Evolutionary conservation across 116 monocot genomes (phyloP), one percentile per base, ranked within the genome.

Genomic region (Dioscorea cayenensis): DNA sequence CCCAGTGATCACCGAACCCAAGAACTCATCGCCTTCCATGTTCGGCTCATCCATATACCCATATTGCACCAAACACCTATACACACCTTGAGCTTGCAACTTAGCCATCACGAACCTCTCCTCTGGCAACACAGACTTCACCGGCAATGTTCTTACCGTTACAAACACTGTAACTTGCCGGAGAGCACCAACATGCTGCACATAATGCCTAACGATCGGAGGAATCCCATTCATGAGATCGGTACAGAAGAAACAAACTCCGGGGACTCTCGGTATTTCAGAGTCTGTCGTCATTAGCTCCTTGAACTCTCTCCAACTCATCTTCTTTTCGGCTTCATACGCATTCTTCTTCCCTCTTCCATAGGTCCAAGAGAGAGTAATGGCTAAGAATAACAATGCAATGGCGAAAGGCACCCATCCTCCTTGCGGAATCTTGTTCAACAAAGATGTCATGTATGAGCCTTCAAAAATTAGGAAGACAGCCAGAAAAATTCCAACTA

Each of bases 371-470:
- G 85, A 82, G 3, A 88, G 72, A 14, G 75, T 84, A 35, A 85
- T 82, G 4, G 65, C 27, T 0, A 88, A 51, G 68, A 88, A 80
- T 32, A 88, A 75, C 21, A 77, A 75, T 8, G 88, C 76, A 16
- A 84, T 88, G 12, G 82, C 85, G 43, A 88, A 88, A 8, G 88
- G 85, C 18, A 88, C 84, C 88, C 88, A 88, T 7, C 82, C 85
- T 13, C 88, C 88, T 14, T 74, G 43, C 8, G 68, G 49, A 22
- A 84, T 12, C 65, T 88, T 88, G 60, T 73, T 76, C 37, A 88
- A 28, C 1, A 88, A 63, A 5, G 88, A 84, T 23, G 77, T 77
- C 84, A 84, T 84, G 68, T 82, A 82, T 18, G 60, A 29, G 14
- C 88, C 88, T 72, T 88, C 88, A 12, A 88, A 74, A 28, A 63